Evolutionary conservation across 352 stramenopile species (phyloP).

Genomic region (Phytophthora ohioensis): DNA sequence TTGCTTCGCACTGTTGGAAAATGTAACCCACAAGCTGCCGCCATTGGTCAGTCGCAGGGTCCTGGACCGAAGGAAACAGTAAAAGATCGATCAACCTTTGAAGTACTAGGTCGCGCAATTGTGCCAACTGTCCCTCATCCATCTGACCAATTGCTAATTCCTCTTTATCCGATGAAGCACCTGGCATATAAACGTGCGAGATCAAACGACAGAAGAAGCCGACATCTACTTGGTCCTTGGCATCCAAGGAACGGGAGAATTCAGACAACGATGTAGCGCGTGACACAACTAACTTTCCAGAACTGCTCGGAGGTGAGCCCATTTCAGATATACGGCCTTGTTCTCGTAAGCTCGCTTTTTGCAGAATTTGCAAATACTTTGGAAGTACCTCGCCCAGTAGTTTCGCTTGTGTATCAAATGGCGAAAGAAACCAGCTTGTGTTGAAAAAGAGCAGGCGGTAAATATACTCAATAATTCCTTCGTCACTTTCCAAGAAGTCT

Average conservation of each 20-base stretch:
- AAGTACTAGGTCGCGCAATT: slow-evolving; percentile 64
- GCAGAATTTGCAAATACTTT: slow-evolving; percentile 64
- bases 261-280: slow-evolving; percentile 28
- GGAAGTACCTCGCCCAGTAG: slow-evolving; percentile 69
- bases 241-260: slow-evolving; percentile 36
- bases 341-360: slow-evolving; percentile 38
- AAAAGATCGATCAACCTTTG: slow-evolving; percentile 75
- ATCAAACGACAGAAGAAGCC: slow-evolving; percentile 84
- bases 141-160: slow-evolving; percentile 39
- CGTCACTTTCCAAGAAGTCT: slow-evolving; percentile 43
- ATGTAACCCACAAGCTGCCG: slow-evolving; percentile 73
- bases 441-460: slow-evolving; percentile 81
- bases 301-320: slow-evolving; percentile 21
- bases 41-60: slow-evolving; percentile 59
- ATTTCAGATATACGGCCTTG: slow-evolving; percentile 18
- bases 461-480: slow-evolving; percentile 53
- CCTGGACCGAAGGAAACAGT: slow-evolving; percentile 55
- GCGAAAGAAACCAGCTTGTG: slow-evolving; percentile 80
- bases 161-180: slow-evolving; percentile 36
- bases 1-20: slow-evolving; percentile 53
- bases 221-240: slow-evolving; percentile 59
- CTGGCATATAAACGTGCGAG: slow-evolving; percentile 66
- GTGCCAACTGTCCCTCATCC: slow-evolving; percentile 45
- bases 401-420: slow-evolving; percentile 80
- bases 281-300: slow-evolving; percentile 19